Evolutionary conservation across 1,284 basidiomycete genomes (phyloP).

Genomic region (Cystobasidiaceae sp.): DNA sequence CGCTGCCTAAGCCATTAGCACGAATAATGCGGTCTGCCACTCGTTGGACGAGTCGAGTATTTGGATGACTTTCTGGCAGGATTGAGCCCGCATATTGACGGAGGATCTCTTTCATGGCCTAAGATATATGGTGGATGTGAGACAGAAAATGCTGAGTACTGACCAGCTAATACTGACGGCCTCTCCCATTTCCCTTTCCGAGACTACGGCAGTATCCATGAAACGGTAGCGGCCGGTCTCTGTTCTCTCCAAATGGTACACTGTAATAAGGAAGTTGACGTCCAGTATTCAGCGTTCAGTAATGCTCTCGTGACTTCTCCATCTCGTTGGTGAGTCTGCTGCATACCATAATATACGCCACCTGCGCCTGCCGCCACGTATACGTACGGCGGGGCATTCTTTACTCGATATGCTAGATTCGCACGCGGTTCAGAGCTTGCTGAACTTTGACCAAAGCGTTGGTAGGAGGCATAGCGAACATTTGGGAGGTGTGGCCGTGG

Average conservation of each 20-base stretch:
- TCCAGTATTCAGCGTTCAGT: too few species aligned
- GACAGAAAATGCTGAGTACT: neutral
- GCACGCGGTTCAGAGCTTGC: neutral
- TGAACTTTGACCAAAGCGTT: neutral
- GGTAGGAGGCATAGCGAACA: neutral
- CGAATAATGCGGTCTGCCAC: constrained; percentile 69
- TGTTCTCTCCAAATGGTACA: constrained; percentile 37
- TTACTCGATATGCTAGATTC: neutral
- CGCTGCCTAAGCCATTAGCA: constrained; percentile 53
- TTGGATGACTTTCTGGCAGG: constrained; percentile 64
- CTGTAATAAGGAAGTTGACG: neutral
- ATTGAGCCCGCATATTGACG: constrained; percentile 57
- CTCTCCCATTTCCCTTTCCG: constrained; percentile 54
- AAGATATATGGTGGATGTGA: neutral
- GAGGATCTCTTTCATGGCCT: constrained; percentile 55
- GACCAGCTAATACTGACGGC: neutral
- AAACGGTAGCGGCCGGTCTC: constrained; percentile 72
- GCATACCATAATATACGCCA: constrained; percentile 56
- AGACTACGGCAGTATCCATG: constrained; percentile 63
- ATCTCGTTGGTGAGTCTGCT: constrained; percentile 51
- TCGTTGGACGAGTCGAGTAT: constrained; percentile 61
- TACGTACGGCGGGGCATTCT: constrained; percentile 29
- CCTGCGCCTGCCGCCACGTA: constrained; percentile 48
- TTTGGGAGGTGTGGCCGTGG: neutral
- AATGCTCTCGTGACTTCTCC: neutral